Conservation (phyloP, 2,329 filamentous ascomycete genomes). For the Cadophora malorum region DNA sequence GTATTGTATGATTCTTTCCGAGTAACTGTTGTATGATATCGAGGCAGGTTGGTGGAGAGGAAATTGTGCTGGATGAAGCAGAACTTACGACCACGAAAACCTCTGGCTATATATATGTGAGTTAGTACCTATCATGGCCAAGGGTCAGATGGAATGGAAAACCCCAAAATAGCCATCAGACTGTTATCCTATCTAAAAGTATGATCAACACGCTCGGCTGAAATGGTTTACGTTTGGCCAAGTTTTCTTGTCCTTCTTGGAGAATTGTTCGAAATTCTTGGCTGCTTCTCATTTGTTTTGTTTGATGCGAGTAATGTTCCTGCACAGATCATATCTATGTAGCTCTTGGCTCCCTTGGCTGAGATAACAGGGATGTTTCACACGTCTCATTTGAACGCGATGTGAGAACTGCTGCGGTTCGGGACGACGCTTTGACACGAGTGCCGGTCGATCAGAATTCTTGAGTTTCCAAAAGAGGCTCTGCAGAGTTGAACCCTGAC, state of each 20-base stretch:
- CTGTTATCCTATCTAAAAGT: background rate
- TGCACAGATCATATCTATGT: background rate
- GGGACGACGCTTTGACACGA: conserved; percentile 6
- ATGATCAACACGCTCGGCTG: conserved; percentile 5
- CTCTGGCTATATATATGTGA: background rate
- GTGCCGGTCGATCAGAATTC: conserved; percentile 9
- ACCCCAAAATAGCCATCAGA: conserved; percentile 6
- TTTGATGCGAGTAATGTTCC: conserved; percentile 6
- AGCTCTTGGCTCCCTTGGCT: conserved; percentile 11
- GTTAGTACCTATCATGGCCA: background rate
- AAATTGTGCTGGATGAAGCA: background rate
- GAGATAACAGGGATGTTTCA: background rate
- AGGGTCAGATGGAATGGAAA: too few relatives aligned
- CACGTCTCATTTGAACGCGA: conserved; percentile 3
- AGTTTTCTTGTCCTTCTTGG: background rate
- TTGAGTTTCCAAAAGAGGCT: conserved; percentile 11
- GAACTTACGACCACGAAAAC: background rate
- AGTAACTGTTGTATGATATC: background rate
- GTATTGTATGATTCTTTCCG: background rate
- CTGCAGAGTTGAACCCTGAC: background rate
- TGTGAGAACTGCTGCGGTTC: background rate
- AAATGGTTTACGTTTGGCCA: conserved; percentile 14
- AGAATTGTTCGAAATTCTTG: background rate
- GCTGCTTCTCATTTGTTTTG: conserved; percentile 7
- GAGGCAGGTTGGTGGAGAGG: background rate